Evolutionary conservation across 257 asterid species (phyloP).

Genomic region (Coffea eugenioides): DNA sequence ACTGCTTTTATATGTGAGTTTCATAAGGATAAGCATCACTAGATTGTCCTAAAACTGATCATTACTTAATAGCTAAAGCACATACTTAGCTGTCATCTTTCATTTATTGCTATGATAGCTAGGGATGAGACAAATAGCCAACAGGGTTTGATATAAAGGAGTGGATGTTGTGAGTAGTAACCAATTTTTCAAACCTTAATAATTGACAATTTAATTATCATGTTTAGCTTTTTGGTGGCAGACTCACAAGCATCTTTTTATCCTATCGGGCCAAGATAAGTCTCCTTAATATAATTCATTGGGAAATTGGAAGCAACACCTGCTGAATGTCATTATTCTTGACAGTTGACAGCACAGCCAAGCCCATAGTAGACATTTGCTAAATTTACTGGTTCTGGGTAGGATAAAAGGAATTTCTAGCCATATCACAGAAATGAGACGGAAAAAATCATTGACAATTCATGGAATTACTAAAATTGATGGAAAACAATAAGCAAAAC

Average conservation of each 20-base stretch:
- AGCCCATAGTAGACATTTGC: neutral
- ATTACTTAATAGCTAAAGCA: neutral
- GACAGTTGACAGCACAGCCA: conserved; percentile 1
- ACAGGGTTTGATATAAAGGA: neutral
- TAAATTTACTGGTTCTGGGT: neutral
- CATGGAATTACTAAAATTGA: neutral
- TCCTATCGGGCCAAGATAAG: neutral
- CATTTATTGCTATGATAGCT: neutral
- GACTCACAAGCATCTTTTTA: neutral
- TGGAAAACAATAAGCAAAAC: neutral
- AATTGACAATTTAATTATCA: neutral
- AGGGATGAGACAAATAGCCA: neutral
- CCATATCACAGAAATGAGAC: neutral
- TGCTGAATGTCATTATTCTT: neutral
- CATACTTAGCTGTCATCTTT: neutral
- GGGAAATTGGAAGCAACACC: neutral
- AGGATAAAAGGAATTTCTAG: neutral
- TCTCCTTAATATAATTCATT: neutral
- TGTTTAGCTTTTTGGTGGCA: neutral
- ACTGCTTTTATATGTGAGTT: neutral
- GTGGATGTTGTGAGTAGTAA: neutral
- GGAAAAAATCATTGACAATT: neutral
- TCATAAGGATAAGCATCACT: neutral
- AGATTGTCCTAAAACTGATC: neutral
- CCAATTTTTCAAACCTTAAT: neutral